These are phyloP conservation scores for Polyplosphaeria fusca DNA, from an alignment of 495 filamentous ascomycete species.

Conservation along the genomic window DNA sequence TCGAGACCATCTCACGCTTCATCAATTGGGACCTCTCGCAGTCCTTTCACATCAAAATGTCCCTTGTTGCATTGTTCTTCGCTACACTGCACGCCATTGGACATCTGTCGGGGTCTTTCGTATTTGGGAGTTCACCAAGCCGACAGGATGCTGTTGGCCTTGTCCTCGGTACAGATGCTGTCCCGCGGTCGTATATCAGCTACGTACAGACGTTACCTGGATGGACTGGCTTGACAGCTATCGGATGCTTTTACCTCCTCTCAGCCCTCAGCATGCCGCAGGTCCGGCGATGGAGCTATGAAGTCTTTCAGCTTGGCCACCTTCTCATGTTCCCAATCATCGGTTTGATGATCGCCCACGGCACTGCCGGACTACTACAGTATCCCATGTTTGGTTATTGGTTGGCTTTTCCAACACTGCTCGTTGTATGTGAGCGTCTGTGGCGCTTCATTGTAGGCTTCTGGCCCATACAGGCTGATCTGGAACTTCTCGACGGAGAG, in stretches of 20 bases:
- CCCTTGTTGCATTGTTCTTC: slow-evolving; percentile 36
- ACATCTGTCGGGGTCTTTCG: slow-evolving; percentile 40
- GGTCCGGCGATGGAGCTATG: slow-evolving; percentile 39
- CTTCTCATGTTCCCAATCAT: slow-evolving; percentile 45
- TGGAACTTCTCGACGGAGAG: slow-evolving; percentile 39
- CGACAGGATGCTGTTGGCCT: slow-evolving; percentile 31
- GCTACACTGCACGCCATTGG: slow-evolving; percentile 44
- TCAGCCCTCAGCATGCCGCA: slow-evolving; percentile 37
- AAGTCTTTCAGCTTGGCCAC: slow-evolving; percentile 44
- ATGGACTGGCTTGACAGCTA: slow-evolving; percentile 38
- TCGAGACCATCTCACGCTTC: slow-evolving; percentile 39
- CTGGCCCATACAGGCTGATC: slow-evolving; percentile 32
- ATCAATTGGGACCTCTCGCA: slow-evolving; percentile 46
- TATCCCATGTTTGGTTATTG: slow-evolving; percentile 45
- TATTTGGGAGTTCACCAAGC: slow-evolving; percentile 34
- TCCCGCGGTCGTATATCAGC: slow-evolving; percentile 31
- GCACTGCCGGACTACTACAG: slow-evolving; percentile 38
- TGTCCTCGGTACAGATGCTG: slow-evolving; percentile 30
- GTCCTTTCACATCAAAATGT: slow-evolving; percentile 43
- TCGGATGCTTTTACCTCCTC: slow-evolving; percentile 39
- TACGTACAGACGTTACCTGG: slow-evolving; percentile 37
- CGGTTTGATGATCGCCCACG: slow-evolving; percentile 40
- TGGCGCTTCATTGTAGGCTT: slow-evolving; percentile 38
- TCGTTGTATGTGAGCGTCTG: slow-evolving; percentile 37
- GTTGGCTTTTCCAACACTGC: slow-evolving; percentile 40